Evolutionary conservation across 2,329 filamentous ascomycete species (phyloP), one percentile per base, ranked within the genome.

Genomic region (Alternaria consortialis): DNA sequence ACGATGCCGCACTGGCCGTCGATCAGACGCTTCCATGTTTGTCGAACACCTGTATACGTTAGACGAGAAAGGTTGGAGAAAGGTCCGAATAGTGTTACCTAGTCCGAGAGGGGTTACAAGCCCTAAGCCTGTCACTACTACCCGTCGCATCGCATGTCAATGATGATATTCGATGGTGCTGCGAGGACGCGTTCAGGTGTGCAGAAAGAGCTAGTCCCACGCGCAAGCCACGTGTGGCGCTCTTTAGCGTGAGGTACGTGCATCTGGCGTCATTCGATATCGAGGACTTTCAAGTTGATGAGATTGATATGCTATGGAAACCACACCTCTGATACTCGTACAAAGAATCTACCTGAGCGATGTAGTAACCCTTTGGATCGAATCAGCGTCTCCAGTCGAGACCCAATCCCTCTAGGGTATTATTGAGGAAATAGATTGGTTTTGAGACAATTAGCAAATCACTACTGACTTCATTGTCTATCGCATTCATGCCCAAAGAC

Each of bases 11-110:
- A 93, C 39, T 94, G 85, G 44, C 92, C 89, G 42, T 91, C 88
- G 31, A 98, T 79, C 42, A 99, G 87, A 54, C 91, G 90, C 62
- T 82, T 85, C 95, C 95, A 99, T 62, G 92, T 92, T 57, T 83
- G 87, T 67, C 87, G 88, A 65, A 91, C 85, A 63, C 93, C 87
- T 88, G 58, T 17, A 40, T 3, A 29, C 3, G 13, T 20, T 63
- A 34, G 69, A 56, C 17, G 34, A n/a, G 50, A 8, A 3, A 13
- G 23, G 7, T 39, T 32, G 20, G n/a, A 9, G 12, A 27, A 17
- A 39, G 31, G 40, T 47, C 39, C 13, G 15, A 36, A 4, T 20
- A 2, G 20, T 2, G 4, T 9, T 37, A 88, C 87, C 93, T 60
- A 96, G 88, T 63, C 92, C 94, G 27, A 97, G 84, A 60, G 94